Base-by-base conservation (phyloP, 768 basidiomycete genomes). In the Suillus bovinus region DNA sequence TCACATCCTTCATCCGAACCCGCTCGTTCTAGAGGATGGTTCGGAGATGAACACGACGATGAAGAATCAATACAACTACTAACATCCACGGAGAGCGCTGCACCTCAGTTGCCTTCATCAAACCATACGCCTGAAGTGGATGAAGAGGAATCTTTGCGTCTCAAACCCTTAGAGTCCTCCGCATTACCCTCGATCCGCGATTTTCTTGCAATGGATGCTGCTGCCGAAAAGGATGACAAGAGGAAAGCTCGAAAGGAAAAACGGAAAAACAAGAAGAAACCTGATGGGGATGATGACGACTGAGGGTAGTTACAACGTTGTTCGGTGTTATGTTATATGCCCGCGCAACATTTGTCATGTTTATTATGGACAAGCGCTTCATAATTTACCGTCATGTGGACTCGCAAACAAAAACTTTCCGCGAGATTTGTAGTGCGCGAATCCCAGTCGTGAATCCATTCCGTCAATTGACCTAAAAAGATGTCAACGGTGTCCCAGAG, bases 161-260 rank as follows among this genome's bases (percentile, higher is more conserved):
- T 97, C 11, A 83, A 81, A 33, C 91, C 93, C 6, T 84, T 98
- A 17, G 79, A 82, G 57, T 89, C 91, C n/a, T 93, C 93, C 27
- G 83, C 86, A 8, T 69, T 96, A 20, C 91, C 93, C 38, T 94
- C 92, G 17, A 91, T 96, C 72, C 84, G 85, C 57, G 90, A 93
- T 33, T 81, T 97, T 63, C 77, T 98, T 42, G 89, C 87, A 7
- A 84, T 90, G 79, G 91, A 94, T 64, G 80, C 85, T 42, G 88
- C 84, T 17, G 84, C 82, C 6, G 85, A 83, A 64, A 82, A 83
- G 62, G 80, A 80, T 16, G 84, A 88, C 60, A 92, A 93, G 71
- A 81, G 88, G 65, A 84, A 80, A 65, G 87, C 89, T 65, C 81
- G 84, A 60, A 94, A 93, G 72, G 90, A 92, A 61, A 91, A 92